Conservation (phyloP, 257 asterid genomes). For the Plantago elongata region DNA sequence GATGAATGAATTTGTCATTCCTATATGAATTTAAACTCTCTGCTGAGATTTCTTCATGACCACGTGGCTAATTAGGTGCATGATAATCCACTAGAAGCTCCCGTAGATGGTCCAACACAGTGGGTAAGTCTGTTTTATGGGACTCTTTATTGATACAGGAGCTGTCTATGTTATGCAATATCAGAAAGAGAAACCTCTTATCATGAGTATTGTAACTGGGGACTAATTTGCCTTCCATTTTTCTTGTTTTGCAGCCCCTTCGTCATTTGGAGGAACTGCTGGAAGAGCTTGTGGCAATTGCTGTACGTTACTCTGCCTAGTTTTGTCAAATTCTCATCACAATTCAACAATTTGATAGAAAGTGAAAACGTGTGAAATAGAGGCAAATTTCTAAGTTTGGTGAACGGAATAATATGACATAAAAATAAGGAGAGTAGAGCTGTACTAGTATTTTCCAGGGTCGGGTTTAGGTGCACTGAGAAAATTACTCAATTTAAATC, state of each 20-base stretch:
- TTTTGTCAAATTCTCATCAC: not conserved
- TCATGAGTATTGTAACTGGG: not conserved
- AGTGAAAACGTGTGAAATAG: not conserved
- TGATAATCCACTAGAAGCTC: slow-evolving; percentile 82
- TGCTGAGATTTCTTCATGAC: slow-evolving; percentile 13
- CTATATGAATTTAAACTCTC: not conserved
- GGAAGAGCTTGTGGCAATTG: slow-evolving; percentile 71
- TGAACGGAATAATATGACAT: not conserved
- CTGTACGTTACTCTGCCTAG: slow-evolving; percentile 43
- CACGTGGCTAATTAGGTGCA: slow-evolving; percentile 59
- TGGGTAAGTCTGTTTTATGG: slow-evolving; percentile 54
- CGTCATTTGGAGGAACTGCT: slow-evolving; percentile 90
- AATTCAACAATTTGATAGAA: not conserved
- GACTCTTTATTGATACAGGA: not conserved
- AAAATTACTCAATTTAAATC: too few relatives aligned
- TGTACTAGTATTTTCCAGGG: too few relatives aligned
- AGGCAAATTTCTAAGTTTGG: not conserved
- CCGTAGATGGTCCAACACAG: slow-evolving; percentile 99
- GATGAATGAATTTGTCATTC: slow-evolving; percentile 3
- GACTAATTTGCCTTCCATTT: slow-evolving; percentile 3
- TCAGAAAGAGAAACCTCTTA: not conserved
- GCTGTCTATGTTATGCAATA: not conserved
- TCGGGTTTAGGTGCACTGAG: too few relatives aligned
- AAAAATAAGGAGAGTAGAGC: too few relatives aligned
- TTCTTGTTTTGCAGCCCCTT: slow-evolving; percentile 55